Evolutionary conservation across 805 yeast species (phyloP).

Genomic region (Candida sphagnicola): DNA sequence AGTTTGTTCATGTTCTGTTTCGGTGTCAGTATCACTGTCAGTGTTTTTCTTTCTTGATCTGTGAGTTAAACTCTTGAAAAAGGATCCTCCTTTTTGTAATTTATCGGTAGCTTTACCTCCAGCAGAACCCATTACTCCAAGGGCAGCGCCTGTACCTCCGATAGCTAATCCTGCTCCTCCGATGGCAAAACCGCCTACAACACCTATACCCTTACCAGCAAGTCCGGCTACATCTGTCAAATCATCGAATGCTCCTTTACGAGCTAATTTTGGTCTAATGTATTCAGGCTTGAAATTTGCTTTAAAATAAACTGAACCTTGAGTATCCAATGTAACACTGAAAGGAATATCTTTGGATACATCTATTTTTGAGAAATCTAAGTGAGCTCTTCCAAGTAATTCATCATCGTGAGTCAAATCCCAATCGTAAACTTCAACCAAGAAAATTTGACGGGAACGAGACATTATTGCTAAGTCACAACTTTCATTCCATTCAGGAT

Average conservation of each 20-base stretch:
- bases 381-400: slow-evolving; percentile 46
- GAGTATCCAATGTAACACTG: slow-evolving; percentile 53
- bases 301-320: slow-evolving; percentile 54
- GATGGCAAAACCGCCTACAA: slow-evolving; percentile 28
- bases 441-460: slow-evolving; percentile 49
- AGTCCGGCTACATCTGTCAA: slow-evolving; percentile 38
- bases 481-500: slow-evolving; percentile 76
- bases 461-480: slow-evolving; percentile 59
- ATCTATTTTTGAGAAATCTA: slow-evolving; percentile 50
- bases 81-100: slow-evolving; percentile 43
- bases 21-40: not conserved
- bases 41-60: slow-evolving; percentile 17
- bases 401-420: slow-evolving; percentile 72
- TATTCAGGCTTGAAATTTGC: slow-evolving; percentile 63
- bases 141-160: slow-evolving; percentile 30
- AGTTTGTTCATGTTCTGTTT: slow-evolving; percentile 4
- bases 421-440: slow-evolving; percentile 65
- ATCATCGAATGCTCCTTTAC: slow-evolving; percentile 27
- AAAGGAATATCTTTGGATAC: slow-evolving; percentile 44
- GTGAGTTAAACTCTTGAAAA: slow-evolving; percentile 29
- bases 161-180: slow-evolving; percentile 28
- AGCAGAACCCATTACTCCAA: slow-evolving; percentile 37
- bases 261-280: slow-evolving; percentile 53
- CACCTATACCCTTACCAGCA: slow-evolving; percentile 46
- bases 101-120: slow-evolving; percentile 46